Evolutionary conservation across 495 filamentous ascomycete genomes (phyloP), one percentile per base, ranked within the genome.

Genomic region (Hypoxylon perforatum): DNA sequence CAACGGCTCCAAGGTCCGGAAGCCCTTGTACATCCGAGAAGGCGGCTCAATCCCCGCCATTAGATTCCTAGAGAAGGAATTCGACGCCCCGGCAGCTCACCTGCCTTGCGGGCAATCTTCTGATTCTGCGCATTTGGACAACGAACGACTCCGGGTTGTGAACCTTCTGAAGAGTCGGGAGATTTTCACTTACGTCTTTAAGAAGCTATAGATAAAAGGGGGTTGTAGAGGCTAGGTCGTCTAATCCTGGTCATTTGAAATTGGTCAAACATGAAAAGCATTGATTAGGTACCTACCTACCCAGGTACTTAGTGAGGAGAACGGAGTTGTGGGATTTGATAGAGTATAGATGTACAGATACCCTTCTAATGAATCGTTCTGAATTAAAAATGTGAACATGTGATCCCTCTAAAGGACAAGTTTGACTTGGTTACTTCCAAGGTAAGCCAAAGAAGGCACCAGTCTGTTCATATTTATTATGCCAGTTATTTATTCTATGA

Each of bases 51-150:
- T 99, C 65, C 94, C 96, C 1, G 89, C 91, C 0, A 97, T 97
- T 58, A 81, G 95, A 9, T 98, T 98, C 75, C 75, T 99, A 46
- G 95, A 99, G 75, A 95, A 96, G 78, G 93, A 96, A 70, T 98
- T 98, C 72, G 85, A 85, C 1, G 95, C 95, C 0, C 93, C 93
- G 0, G 95, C 96, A 0, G 95, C 95, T 0, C 94, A 98, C 76
- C 73, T 99, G 39, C 96, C 95, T 0, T 97, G 94, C 72, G 95
- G 95, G 1, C 95, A 98, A 76, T 93, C 94, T 41, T 97, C 93
- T 72, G 95, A 99, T 74, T 86, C 87, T 52, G 95, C 94, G 22
- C 95, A 99, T 87, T 77, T 99, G 77, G 92, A 96, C 69, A 97
- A 98, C 74, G 95, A 99, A 83, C 80, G 96, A 56, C 76, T 98